Conservation (phyloP, 2,329 filamentous ascomycete genomes). For the Epichloe brachyelytri region DNA sequence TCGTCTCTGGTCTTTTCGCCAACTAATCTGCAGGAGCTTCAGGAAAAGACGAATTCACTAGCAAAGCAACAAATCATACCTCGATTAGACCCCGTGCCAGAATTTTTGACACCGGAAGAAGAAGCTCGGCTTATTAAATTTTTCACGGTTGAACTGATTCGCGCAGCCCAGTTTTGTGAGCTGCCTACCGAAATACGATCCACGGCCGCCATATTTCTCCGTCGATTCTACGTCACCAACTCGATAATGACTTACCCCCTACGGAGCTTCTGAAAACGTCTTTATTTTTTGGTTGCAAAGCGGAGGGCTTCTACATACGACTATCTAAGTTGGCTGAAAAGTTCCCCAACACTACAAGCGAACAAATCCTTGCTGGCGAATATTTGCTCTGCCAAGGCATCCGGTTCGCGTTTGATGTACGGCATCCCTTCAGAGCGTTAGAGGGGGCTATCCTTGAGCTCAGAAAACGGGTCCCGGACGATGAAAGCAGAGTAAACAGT, state of each 20-base stretch:
- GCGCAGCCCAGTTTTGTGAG: conserved; percentile 41
- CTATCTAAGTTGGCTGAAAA: conserved; percentile 52
- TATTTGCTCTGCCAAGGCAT: conserved; percentile 87
- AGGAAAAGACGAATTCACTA: conserved; percentile 64
- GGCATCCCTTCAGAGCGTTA: conserved; percentile 77
- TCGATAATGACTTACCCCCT: conserved; percentile 94
- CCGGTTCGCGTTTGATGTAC: conserved; percentile 85
- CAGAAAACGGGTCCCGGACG: conserved; percentile 50
- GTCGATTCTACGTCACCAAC: conserved; percentile 91
- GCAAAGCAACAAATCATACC: conserved; percentile 50
- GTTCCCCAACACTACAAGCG: conserved; percentile 57
- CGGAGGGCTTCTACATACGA: conserved; percentile 69
- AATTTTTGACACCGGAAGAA: conserved; percentile 72
- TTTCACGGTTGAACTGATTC: conserved; percentile 50
- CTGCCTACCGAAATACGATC: conserved; percentile 37
- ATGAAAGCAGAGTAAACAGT: conserved; percentile 36
- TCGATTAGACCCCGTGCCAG: conserved; percentile 46
- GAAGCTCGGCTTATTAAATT: conserved; percentile 71
- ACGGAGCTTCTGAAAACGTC: conserved; percentile 80
- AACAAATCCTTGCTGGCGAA: conserved; percentile 80
- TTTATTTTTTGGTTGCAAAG: conserved; percentile 87
- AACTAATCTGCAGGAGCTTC: conserved; percentile 55
- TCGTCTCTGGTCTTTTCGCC: conserved; percentile 81
- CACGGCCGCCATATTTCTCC: conserved; percentile 79
- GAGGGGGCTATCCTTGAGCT: conserved; percentile 82